Evolutionary conservation across 2,329 filamentous ascomycete species (phyloP), one percentile per base, ranked within the genome.

Genomic region (Fonsecaea pugnacius): DNA sequence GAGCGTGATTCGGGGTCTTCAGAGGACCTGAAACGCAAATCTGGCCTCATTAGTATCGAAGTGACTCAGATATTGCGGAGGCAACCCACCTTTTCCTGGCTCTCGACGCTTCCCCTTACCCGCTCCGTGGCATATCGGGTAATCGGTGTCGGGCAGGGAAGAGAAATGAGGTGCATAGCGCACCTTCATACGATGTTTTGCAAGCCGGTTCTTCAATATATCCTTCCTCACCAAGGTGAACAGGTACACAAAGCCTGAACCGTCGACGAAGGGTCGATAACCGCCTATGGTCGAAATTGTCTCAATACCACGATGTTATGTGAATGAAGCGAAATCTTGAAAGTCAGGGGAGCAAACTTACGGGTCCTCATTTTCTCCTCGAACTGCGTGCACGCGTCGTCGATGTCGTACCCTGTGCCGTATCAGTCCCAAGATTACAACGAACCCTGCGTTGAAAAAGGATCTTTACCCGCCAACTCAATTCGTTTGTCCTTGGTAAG

Each of bases 251-350:
- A 91, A 91, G 54, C 82, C 84, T 0, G 83, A 83, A 2, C 71
- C 61, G 73, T 95, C 91, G 18, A 75, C 77, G 75, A 89, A 92
- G 65, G 90, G 75, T 65, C 86, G 87, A 71, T 87, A 86, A n/a
- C 85, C 78, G 36, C 81, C 87, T 89, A 63, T 53, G 35, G 63
- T 48, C 40, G 18, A 32, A 21, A 35, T 60, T 43, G 55, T 38
- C 18, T 51, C 58, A 55, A 60, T 27, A 10, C 33, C 33, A 50
- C 21, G 30, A 50, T 43, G 52, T 33, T 24, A 24, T 32, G 54
- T 53, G 21, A 38, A 36, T 21, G 33, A 9, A 7, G 10, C 35
- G 16, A 10, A 33, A 30, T 5, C 7, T 54, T 30, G 4, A 48
- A 24, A n/a, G 33, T 21, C 5, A n/a, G 5, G 10, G 33, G 18